phyloP scores from a whole-genome alignment of 2,329 filamentous ascomycete species.

The Myriosclerotinia duriaeana region DNA sequence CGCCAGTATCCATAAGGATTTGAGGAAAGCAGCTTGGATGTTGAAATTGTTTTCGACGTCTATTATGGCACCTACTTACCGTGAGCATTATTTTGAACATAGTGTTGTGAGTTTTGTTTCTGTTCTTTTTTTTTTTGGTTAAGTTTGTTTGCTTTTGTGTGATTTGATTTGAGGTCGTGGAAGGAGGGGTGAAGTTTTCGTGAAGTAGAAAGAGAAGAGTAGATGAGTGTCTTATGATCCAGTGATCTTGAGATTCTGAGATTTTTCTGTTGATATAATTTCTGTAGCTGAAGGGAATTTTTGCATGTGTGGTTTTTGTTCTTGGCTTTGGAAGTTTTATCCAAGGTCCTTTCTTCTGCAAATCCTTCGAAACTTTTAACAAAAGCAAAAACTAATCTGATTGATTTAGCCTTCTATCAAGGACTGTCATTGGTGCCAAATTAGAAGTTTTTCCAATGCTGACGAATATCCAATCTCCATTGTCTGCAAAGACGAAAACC shows the following conservation, averaged over 20 bases:
- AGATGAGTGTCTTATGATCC: not conserved
- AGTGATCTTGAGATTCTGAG: not conserved
- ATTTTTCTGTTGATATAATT: not conserved
- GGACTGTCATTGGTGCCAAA: conserved; percentile 49
- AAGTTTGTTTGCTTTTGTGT: not conserved
- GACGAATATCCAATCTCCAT: conserved; percentile 56
- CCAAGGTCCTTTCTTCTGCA: not conserved
- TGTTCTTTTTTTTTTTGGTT: not conserved
- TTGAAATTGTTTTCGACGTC: not conserved
- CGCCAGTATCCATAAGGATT: too few species aligned
- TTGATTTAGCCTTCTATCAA: conserved; percentile 13
- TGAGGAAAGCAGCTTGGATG: too few species aligned
- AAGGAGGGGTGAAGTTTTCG: not conserved
- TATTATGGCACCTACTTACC: conserved; percentile 17
- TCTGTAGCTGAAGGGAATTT: not conserved
- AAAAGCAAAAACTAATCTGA: conserved; percentile 5
- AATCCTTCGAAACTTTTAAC: too few species aligned
- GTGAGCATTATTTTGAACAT: conserved; percentile 18
- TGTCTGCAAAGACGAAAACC: conserved; percentile 60
- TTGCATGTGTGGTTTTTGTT: not conserved
- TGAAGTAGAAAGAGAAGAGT: not conserved
- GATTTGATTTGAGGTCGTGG: not conserved
- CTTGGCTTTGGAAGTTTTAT: too few species aligned
- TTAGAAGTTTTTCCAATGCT: conserved; percentile 55
- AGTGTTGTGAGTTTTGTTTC: not conserved